These are phyloP conservation scores for Talinum fruticosum DNA, from an alignment of 148 eudicot species.

Conservation along the genomic window DNA sequence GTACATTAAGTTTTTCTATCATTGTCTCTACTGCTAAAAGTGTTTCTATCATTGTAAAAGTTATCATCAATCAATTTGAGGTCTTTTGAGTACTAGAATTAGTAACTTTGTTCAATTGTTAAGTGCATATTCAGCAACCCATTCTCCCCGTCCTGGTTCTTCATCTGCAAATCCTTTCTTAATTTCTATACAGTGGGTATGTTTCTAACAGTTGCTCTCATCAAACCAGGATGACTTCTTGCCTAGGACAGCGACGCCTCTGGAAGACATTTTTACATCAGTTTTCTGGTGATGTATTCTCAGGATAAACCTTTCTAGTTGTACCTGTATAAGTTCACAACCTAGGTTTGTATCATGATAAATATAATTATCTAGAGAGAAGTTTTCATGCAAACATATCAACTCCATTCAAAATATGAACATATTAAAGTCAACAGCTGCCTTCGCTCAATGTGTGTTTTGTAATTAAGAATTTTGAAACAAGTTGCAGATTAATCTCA, in stretches of 20 bases:
- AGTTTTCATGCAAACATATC: too few species aligned
- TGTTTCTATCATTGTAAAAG: too few species aligned
- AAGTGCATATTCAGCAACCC: background rate
- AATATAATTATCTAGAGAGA: background rate
- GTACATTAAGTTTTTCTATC: constrained; percentile 28
- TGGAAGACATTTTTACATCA: constrained; percentile 96
- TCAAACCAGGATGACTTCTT: constrained; percentile 87
- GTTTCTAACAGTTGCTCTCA: constrained; percentile 9
- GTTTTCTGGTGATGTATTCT: constrained; percentile 68
- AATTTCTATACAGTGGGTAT: constrained; percentile 5
- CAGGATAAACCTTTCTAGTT: background rate
- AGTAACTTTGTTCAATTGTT: background rate
- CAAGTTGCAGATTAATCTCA: background rate
- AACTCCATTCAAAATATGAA: too few species aligned
- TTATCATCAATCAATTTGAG: too few species aligned
- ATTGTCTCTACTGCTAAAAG: background rate
- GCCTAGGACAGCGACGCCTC: constrained; percentile 96
- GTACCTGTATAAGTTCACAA: background rate
- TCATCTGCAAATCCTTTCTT: background rate
- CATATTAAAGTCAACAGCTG: constrained; percentile 17
- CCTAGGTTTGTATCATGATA: background rate
- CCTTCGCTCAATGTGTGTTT: too few species aligned
- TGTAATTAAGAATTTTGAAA: too few species aligned
- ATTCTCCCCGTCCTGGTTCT: too few species aligned
- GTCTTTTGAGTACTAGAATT: too few species aligned